These are phyloP conservation scores for Ophiocordyceps camponoti-saundersi DNA, from an alignment of 2,329 filamentous ascomycete species.

Conservation along the genomic window DNA sequence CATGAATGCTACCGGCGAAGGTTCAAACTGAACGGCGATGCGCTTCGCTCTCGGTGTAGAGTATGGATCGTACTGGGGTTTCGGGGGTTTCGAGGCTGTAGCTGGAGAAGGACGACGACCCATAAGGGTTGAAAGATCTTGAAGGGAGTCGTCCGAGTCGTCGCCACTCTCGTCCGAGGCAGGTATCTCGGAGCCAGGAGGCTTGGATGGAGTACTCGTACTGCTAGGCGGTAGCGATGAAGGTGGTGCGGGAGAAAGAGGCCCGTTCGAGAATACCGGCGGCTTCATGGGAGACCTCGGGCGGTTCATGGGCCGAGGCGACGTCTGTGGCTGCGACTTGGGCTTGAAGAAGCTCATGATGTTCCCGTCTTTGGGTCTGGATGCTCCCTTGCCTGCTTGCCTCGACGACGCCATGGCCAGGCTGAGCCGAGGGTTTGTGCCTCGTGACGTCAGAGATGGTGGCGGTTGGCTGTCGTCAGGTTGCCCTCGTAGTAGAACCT, in stretches of 20 bases:
- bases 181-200: slow-evolving; percentile 30
- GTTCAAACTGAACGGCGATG: slow-evolving; percentile 19
- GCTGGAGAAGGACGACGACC: slow-evolving; percentile 7
- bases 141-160: slow-evolving; percentile 39
- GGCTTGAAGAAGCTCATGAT: slow-evolving; percentile 24
- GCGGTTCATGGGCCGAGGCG: slow-evolving; percentile 2
- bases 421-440: background rate
- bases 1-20: slow-evolving; percentile 31
- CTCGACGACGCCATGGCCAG: slow-evolving; percentile 9
- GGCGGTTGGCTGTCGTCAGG: background rate
- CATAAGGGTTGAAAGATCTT: slow-evolving; percentile 24
- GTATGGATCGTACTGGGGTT: slow-evolving; percentile 8
- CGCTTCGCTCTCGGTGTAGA: slow-evolving; percentile 31
- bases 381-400: slow-evolving; percentile 4
- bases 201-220: slow-evolving; percentile 1
- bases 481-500: background rate
- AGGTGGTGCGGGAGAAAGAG: slow-evolving; percentile 8
- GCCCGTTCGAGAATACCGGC: slow-evolving; percentile 5
- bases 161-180: slow-evolving; percentile 49
- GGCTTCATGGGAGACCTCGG: background rate
- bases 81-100: slow-evolving; percentile 1
- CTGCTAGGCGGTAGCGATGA: slow-evolving; percentile 9
- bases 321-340: slow-evolving; percentile 4
- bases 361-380: slow-evolving; percentile 6
- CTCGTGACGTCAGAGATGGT: background rate